These are phyloP conservation scores for Rhynchospora pubera DNA, from an alignment of 176 grass and related monocot species.

Conservation along the genomic window DNA sequence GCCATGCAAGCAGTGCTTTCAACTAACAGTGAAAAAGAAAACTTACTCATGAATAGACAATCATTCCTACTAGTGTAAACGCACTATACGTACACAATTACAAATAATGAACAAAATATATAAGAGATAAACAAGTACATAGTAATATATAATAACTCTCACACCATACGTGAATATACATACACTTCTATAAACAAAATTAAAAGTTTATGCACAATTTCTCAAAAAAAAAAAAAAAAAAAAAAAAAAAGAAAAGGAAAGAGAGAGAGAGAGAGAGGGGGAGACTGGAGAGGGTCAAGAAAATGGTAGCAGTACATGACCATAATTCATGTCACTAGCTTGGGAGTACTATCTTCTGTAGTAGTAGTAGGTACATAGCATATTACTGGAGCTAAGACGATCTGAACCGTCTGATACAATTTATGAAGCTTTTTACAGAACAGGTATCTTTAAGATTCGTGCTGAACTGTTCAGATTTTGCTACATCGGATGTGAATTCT, in stretches of 20 bases:
- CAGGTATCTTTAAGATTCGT: no score
- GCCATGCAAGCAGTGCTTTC: neutral
- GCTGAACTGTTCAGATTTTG: no score
- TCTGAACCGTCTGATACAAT: no score
- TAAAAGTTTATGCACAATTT: slow-evolving; percentile 12
- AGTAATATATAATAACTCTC: neutral
- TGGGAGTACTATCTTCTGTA: neutral
- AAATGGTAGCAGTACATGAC: neutral
- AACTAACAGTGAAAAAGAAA: neutral
- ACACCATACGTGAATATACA: neutral
- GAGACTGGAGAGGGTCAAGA: neutral
- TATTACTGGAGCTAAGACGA: no score
- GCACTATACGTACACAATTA: neutral
- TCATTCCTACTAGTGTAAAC: neutral
- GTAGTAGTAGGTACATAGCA: no score
- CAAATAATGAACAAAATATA: neutral
- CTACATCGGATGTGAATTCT: neutral
- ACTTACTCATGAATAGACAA: neutral
- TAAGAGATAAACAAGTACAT: neutral
- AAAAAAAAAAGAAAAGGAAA: no score
- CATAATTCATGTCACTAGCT: neutral
- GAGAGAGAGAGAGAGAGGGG: neutral
- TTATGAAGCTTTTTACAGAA: no score
- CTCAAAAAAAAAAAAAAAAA: neutral
- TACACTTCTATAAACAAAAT: neutral